Conservation (phyloP, 805 yeast genomes). For the Teunomyces funiuensis region DNA sequence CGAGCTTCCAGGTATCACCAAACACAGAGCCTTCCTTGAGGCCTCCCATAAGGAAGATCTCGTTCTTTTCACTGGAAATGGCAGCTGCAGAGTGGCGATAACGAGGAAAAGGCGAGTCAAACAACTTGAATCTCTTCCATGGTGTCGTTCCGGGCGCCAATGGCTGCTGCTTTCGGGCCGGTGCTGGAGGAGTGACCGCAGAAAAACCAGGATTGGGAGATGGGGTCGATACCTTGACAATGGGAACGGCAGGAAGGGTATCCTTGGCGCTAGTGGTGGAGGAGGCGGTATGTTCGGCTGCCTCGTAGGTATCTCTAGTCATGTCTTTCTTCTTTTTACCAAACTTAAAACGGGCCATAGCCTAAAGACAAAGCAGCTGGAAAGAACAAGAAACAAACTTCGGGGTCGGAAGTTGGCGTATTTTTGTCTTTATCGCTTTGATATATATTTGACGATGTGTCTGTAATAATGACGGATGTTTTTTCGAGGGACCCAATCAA, state of each 20-base stretch:
- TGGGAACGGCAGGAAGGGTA: slow-evolving; percentile 3
- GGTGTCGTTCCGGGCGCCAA: slow-evolving; percentile 32
- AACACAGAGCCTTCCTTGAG: slow-evolving; percentile 86
- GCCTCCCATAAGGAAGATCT: slow-evolving; percentile 91
- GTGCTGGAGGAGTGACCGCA: neutral
- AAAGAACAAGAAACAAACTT: neutral
- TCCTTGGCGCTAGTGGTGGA: slow-evolving; percentile 1
- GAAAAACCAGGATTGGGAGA: neutral
- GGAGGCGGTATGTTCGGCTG: neutral
- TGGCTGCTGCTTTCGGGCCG: too few species aligned
- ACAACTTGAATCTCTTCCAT: slow-evolving; percentile 65
- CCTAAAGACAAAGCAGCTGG: neutral
- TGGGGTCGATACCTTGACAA: neutral
- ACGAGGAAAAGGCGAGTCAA: slow-evolving; percentile 87
- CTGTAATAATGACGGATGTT: too few species aligned
- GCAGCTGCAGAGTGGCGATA: slow-evolving; percentile 88
- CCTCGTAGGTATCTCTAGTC: slow-evolving; percentile 18
- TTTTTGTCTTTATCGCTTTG: neutral
- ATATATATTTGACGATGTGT: too few species aligned
- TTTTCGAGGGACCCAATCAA: neutral
- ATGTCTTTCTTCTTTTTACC: slow-evolving; percentile 46
- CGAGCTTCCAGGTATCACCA: slow-evolving; percentile 93
- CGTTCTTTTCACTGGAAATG: slow-evolving; percentile 74
- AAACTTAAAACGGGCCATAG: slow-evolving; percentile 60
- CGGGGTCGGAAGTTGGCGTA: neutral